Percentiles rank a stretch among this genome's conserved stretches.
These are phyloP conservation scores for Leccinum sublutescens DNA, from an alignment of 768 basidiomycete species.

Conservation along the genomic window DNA sequence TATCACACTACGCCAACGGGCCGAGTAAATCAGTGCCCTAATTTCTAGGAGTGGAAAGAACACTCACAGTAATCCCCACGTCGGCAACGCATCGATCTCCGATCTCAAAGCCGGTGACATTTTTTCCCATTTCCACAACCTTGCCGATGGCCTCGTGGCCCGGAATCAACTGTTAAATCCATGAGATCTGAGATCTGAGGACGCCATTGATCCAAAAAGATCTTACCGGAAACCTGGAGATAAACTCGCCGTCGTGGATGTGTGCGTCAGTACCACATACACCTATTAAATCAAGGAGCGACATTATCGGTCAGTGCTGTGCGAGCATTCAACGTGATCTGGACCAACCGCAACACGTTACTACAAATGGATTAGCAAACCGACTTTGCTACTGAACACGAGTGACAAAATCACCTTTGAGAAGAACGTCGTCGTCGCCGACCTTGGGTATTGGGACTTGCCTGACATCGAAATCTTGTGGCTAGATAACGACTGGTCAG, in stretches of 20 bases:
- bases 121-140: slow-evolving; percentile 72
- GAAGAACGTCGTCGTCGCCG: slow-evolving; percentile 67
- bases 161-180: slow-evolving; percentile 55
- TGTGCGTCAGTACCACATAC: slow-evolving; percentile 64
- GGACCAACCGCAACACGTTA: slow-evolving; percentile 43
- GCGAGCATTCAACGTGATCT: neutral
- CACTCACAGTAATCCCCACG: slow-evolving; percentile 63
- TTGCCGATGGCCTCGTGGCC: slow-evolving; percentile 75
- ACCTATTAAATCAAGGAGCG: slow-evolving; percentile 32
- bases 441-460: slow-evolving; percentile 65
- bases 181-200: slow-evolving; percentile 15
- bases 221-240: slow-evolving; percentile 53
- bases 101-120: slow-evolving; percentile 70
- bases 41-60: neutral
- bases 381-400: neutral
- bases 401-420: slow-evolving; percentile 53
- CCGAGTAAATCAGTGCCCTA: slow-evolving; percentile 4
- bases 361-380: slow-evolving; percentile 24
- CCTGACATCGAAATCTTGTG: slow-evolving; percentile 63
- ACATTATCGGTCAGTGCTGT: neutral
- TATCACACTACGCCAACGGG: slow-evolving; percentile 56
- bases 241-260: slow-evolving; percentile 65
- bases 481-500: slow-evolving; percentile 39
- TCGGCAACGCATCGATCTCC: slow-evolving; percentile 89
- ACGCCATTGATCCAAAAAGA: slow-evolving; percentile 19